Evolutionary conservation across 2,329 filamentous ascomycete species (phyloP).

Genomic region (Colletotrichum sp.): DNA sequence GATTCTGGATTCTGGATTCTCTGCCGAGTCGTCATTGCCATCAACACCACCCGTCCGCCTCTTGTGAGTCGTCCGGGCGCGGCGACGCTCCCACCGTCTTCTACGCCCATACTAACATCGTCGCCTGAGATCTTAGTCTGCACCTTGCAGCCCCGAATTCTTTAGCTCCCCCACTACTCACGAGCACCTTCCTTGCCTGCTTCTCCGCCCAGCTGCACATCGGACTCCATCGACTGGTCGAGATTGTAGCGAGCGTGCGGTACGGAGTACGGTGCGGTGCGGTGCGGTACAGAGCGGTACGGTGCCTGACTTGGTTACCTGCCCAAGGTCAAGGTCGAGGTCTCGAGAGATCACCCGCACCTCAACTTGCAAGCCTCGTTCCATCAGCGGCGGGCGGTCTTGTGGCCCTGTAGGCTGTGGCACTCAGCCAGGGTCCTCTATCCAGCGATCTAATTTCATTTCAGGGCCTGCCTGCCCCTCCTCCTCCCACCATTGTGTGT

Average conservation of each 20-base stretch:
- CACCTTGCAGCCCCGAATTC: background rate
- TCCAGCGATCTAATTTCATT: constrained; percentile 20
- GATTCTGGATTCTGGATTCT: background rate
- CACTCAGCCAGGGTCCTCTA: constrained; percentile 15
- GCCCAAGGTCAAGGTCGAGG: background rate
- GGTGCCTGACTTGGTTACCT: background rate
- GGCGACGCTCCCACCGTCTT: background rate
- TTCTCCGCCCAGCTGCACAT: background rate
- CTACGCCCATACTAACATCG: background rate
- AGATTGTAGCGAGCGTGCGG: background rate
- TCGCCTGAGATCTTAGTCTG: constrained; percentile 13
- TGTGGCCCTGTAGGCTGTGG: background rate
- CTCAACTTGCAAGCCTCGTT: background rate
- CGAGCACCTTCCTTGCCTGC: background rate
- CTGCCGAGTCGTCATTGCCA: background rate
- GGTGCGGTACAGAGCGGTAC: background rate
- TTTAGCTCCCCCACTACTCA: background rate
- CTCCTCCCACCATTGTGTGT: background rate
- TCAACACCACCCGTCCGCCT: background rate
- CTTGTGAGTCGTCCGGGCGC: constrained; percentile 1
- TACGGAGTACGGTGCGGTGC: background rate
- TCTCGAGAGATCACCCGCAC: background rate
- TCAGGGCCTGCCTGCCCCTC: constrained; percentile 20
- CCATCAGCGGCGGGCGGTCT: background rate
- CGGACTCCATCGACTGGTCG: background rate